Percentiles rank a stretch among this genome's conserved stretches.
phyloP scores from a whole-genome alignment of 179 eudicot species.

The Actinidia arguta region DNA sequence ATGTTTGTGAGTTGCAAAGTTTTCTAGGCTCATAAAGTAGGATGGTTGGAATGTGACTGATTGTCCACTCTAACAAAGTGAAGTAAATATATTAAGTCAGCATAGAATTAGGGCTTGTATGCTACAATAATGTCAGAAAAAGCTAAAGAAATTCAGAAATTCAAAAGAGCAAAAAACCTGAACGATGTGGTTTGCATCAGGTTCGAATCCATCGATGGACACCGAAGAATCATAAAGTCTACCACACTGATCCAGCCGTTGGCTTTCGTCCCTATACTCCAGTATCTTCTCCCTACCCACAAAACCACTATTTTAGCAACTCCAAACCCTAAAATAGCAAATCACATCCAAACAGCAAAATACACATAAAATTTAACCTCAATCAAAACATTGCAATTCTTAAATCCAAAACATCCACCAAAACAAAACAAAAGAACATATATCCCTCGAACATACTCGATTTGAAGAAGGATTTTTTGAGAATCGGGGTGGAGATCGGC shows the following conservation, averaged over 20 bases:
- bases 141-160: background rate
- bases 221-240: constrained; percentile 91
- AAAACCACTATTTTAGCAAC: constrained; percentile 19
- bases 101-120: background rate
- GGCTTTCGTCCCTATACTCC: constrained; percentile 94
- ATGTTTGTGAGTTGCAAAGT: background rate
- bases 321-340: background rate
- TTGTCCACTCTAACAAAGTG: background rate
- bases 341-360: background rate
- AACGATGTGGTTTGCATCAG: constrained; percentile 78
- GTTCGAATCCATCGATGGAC: constrained; percentile 69
- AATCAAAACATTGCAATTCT: background rate
- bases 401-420: background rate
- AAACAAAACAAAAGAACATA: background rate
- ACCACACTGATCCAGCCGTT: constrained; percentile 88
- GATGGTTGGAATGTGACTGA: background rate
- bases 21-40: background rate
- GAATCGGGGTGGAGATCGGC: constrained; percentile 96
- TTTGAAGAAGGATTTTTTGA: constrained; percentile 76
- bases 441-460: constrained; percentile 56
- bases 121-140: background rate
- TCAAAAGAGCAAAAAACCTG: constrained; percentile 52
- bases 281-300: constrained; percentile 76
- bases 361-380: background rate
- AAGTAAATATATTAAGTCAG: background rate